Conservation (phyloP, 345 rosid species). For the Corchorus capsularis region DNA sequence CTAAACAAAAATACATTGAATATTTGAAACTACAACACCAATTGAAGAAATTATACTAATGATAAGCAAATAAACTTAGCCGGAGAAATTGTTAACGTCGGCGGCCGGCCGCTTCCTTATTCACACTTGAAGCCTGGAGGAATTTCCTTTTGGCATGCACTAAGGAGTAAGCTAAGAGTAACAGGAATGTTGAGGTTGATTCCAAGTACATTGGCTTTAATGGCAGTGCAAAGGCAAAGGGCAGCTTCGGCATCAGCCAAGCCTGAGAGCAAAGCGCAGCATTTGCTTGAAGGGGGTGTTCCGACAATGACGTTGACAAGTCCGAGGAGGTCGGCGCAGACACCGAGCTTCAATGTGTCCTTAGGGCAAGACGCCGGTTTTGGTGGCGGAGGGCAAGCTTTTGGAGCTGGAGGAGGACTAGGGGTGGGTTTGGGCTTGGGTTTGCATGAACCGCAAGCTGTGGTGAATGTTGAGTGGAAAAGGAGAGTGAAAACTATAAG, state of each 20-base stretch:
- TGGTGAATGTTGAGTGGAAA: constrained; percentile 29
- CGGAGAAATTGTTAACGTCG: not conserved
- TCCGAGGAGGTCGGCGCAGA: constrained; percentile 54
- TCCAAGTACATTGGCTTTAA: constrained; percentile 62
- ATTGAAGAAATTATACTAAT: too few species aligned
- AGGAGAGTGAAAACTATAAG: constrained; percentile 40
- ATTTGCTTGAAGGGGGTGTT: constrained; percentile 39
- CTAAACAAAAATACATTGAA: too few species aligned
- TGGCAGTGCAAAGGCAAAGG: constrained; percentile 60
- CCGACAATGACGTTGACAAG: constrained; percentile 35
- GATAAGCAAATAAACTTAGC: too few species aligned
- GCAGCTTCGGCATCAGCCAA: constrained; percentile 54
- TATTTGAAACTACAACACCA: too few species aligned
- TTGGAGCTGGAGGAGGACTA: not conserved
- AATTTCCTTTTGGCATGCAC: constrained; percentile 43
- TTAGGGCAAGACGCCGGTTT: constrained; percentile 30
- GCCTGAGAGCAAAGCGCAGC: constrained; percentile 54
- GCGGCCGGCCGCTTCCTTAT: not conserved
- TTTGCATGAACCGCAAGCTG: constrained; percentile 35
- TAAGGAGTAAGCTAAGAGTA: constrained; percentile 39
- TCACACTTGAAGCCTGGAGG: constrained; percentile 54
- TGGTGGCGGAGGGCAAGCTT: constrained; percentile 4
- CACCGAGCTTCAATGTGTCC: constrained; percentile 53
- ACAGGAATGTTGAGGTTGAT: constrained; percentile 45
- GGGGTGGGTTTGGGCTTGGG: constrained; percentile 10